Conservation (phyloP, 1,284 basidiomycete genomes). For the Cutaneotrichosporon dermatis region DNA sequence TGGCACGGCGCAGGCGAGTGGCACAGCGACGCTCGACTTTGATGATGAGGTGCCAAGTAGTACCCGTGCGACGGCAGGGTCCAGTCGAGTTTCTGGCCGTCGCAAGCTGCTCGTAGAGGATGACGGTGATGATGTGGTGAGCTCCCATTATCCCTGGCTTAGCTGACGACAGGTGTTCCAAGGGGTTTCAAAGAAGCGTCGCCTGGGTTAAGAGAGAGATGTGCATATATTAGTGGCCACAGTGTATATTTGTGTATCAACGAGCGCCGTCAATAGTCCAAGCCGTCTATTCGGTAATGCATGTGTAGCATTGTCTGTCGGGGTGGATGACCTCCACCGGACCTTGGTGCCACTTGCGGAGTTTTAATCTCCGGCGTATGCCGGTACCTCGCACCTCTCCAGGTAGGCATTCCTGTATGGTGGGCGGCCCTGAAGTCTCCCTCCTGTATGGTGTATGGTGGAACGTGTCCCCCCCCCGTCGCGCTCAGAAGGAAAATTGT, state of each 20-base stretch:
- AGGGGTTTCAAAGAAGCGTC: conserved; percentile 26
- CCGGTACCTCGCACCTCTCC: too few species aligned
- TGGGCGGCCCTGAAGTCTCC: too few species aligned
- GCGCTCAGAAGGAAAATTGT: neutral
- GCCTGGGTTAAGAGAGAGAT: conserved; percentile 18
- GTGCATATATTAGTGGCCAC: neutral
- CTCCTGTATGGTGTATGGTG: too few species aligned
- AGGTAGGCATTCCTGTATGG: too few species aligned
- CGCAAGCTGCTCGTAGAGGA: conserved; percentile 21
- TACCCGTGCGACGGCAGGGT: conserved; percentile 4
- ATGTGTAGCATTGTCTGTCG: neutral
- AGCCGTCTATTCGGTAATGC: too few species aligned
- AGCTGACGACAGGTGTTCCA: conserved; percentile 23
- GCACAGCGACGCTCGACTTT: neutral
- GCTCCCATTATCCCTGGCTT: conserved; percentile 17
- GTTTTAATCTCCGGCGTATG: neutral
- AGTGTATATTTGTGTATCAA: neutral
- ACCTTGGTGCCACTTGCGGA: neutral
- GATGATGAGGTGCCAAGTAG: conserved; percentile 4
- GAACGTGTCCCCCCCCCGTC: too few species aligned
- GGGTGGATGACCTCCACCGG: conserved; percentile 2
- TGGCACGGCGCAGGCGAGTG: neutral
- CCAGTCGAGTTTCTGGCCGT: conserved; percentile 3
- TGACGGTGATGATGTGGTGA: conserved; percentile 20
- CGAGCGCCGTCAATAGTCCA: too few species aligned